Evolutionary conservation across 176 grass and related monocot species (phyloP).

Genomic region (Echinochloa phyllopogon): DNA sequence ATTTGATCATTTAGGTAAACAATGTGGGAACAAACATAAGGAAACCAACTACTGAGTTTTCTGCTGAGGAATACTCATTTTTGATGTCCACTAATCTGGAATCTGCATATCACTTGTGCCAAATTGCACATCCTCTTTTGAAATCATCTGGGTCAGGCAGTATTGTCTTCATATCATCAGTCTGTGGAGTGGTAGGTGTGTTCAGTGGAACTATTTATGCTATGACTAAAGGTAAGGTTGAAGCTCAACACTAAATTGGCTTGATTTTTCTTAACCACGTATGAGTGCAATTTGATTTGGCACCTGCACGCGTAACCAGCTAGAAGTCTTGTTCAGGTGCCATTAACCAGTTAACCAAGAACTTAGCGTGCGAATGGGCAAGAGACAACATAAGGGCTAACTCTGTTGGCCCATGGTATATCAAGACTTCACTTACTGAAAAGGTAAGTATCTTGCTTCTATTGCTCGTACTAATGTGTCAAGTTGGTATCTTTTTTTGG

Average conservation of each 20-base stretch:
- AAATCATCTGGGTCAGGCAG: constrained; percentile 71
- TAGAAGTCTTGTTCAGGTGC: constrained; percentile 51
- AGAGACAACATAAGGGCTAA: constrained; percentile 85
- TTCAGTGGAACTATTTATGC: constrained; percentile 64
- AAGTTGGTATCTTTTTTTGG: constrained; percentile 3
- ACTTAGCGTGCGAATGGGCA: constrained; percentile 92
- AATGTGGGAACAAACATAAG: constrained; percentile 81
- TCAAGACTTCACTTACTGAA: constrained; percentile 75
- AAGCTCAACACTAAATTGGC: not conserved
- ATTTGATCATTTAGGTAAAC: constrained; percentile 65
- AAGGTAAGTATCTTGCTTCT: constrained; percentile 38
- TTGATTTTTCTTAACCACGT: not conserved
- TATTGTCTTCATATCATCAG: constrained; percentile 86
- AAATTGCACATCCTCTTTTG: constrained; percentile 87
- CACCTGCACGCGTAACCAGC: constrained; percentile 10
- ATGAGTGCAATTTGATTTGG: not conserved
- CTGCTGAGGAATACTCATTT: constrained; percentile 70
- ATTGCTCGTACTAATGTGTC: not conserved
- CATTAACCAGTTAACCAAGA: constrained; percentile 88
- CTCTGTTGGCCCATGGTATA: constrained; percentile 89
- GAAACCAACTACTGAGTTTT: constrained; percentile 66
- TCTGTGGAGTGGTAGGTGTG: constrained; percentile 51
- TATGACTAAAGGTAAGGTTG: constrained; percentile 75
- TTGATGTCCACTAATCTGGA: constrained; percentile 87
- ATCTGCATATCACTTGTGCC: constrained; percentile 81